Base-by-base conservation (phyloP, 2,329 filamentous ascomycete species). In the Venturia nashicola region DNA sequence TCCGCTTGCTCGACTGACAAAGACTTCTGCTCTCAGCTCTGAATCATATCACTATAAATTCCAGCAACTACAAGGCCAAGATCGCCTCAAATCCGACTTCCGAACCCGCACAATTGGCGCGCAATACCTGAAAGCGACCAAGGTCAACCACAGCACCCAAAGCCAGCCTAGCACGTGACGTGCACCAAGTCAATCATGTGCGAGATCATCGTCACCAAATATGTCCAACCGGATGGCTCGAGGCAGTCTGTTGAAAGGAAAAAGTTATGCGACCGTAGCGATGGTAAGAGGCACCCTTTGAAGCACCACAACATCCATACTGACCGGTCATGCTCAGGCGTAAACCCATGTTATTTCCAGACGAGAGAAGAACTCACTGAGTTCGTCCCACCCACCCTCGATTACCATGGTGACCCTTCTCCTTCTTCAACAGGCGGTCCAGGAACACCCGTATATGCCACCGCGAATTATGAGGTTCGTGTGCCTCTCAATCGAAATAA, bases 291-390 rank as follows among this genome's bases (percentile, higher is more conserved):
- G 5, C 9, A 12, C 2, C 18, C 6, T 16, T 36, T n/a, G 3
- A 36, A 57, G 32, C 51, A 18, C 11, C 5, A 12, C 18, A 8
- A 4, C 7, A 8, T 12, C 27, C n/a, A 34, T 4, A 20, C 27
- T 57, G 32, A 57, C 32, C 51, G 36, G 32, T 20, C 27, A 36
- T 36, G 27, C 27, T n/a, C 32, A 57, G 51, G 51, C 32, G 51
- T 57, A 34, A 64, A 64, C 34, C 62, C 62, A 64, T 64, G 62
- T 40, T 32, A 34, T 36, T 51, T 62, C 34, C 51, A 64, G 7
- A 57, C 36, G 20, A 36, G n/a, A 16, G 39, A 39, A 32, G 55
- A 64, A 60, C 27, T 60, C 9, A 64, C 62, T 36, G 62, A 64
- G 43, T 20, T 51, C 32, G 39, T 64, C 5, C 46, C 62, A 18